Base-by-base conservation (phyloP, 805 yeast genomes). In the Candida sanyiensis region DNA sequence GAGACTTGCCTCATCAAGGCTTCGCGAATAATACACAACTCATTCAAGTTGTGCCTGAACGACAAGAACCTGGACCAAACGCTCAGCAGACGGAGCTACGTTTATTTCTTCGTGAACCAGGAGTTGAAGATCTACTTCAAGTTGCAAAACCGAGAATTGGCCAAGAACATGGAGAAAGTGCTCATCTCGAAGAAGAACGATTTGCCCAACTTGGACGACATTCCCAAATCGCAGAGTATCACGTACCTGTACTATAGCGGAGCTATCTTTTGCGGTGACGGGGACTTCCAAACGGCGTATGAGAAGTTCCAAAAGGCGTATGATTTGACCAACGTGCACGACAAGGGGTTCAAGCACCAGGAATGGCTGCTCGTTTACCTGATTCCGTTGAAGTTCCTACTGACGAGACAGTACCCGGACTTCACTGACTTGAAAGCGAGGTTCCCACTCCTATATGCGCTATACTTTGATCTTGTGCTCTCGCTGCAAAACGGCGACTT, bases 21-120 rank as follows among this genome's bases (percentile, higher is more conserved):
- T 29, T 80, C 85, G 0, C 65, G 78, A 44, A 69, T 80, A 3
- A 67, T 87, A 39, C 87, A 86, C 57, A 70, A 77, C 43, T 73
- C 89, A 6, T 83, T 86, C 62, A 84, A 82, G 42, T 55, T 83
- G 4, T 84, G 95, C 45, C 64, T 88, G 31, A 84, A 83, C 46
- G 96, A 88, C 58, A 71, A 89, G 42, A 77, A 77, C 44, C 72
- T 75, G n/a, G 72, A 72, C 20, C 34, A 58, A 16, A 36, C 33
- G 0, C 50, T 51, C 11, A 74, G 81, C 44, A 82, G 83, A 53
- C 70, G 80, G 50, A 59, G 61, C 46, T 83, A 80, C 35, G 78
- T 83, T 15, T 84, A 80, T 59, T 79, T 73, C 58, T 81, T 86
- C 56, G 73, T 83, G 15, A 79, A 80, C 28, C 71, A 78, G 38